phyloP scores from a whole-genome alignment of 2,329 filamentous ascomycete genomes.

The Claviceps quebecensis region DNA sequence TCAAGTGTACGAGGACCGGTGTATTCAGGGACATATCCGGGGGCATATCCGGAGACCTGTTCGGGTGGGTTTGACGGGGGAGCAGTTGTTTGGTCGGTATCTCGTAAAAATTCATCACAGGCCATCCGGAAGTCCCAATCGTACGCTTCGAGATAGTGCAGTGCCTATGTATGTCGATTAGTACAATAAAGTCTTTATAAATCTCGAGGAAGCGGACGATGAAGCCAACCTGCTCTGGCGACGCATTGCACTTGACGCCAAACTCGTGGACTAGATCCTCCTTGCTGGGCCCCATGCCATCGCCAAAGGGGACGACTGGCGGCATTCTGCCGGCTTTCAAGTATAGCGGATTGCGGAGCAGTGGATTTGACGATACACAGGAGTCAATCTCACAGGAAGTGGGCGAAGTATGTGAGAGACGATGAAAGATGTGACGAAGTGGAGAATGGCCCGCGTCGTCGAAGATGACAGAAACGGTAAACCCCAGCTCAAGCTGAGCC shows the following conservation, averaged over 20 bases:
- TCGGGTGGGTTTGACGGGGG: too few species aligned
- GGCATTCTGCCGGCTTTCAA: neutral
- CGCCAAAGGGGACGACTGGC: neutral
- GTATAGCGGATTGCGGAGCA: neutral
- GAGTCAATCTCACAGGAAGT: neutral
- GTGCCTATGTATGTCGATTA: conserved; percentile 35
- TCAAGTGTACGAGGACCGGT: conserved; percentile 50
- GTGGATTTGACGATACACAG: neutral
- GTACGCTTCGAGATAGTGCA: conserved; percentile 49
- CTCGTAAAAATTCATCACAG: conserved; percentile 46
- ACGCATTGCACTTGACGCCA: conserved; percentile 2
- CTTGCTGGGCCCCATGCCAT: conserved; percentile 1
- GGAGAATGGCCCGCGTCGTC: neutral
- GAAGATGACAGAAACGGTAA: too few species aligned
- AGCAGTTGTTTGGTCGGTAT: conserved; percentile 33
- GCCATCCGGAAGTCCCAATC: conserved; percentile 54
- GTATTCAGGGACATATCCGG: conserved; percentile 24
- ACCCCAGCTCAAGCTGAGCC: too few species aligned
- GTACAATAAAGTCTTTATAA: too few species aligned
- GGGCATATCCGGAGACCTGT: too few species aligned
- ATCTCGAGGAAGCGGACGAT: too few species aligned
- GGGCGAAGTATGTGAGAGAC: neutral
- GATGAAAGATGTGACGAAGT: neutral
- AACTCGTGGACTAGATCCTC: conserved; percentile 5
- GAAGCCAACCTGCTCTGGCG: conserved; percentile 4